Evolutionary conservation across 352 stramenopile genomes (phyloP), one percentile per base, ranked within the genome.

Genomic region (Phytophthora pinifolia): DNA sequence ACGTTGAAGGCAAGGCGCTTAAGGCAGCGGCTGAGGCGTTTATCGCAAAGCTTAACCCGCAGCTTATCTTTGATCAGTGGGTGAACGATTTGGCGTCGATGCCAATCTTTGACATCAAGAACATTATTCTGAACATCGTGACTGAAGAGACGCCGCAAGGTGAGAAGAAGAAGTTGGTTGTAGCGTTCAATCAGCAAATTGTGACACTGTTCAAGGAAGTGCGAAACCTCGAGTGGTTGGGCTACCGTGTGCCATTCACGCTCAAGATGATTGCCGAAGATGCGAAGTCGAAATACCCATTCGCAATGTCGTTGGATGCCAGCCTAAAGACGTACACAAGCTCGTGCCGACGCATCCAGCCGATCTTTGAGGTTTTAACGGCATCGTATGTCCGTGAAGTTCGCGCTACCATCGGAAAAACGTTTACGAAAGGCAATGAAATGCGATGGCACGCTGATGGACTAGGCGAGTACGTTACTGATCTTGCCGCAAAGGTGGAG

Each of bases 191-290:
- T 64, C 89, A 98, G 59, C 96, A 98, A 67, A 98, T 97, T 59
- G 94, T 99, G 30, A 93, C 93, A 30, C 71, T 99, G 29, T 98
- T 98, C 66, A 99, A 99, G 63, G 97, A 99, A 80, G 97, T 99
- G 37, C 88, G 96, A 33, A 98, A 99, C 66, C 71, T 99, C 29
- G 95, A 99, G 58, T 99, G 96, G 96, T 69, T 99, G 10, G 96
- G 96, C 14, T 99, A 99, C 56, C 84, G 86, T 17, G 96, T 99
- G 31, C 97, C 97, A 15, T 96, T 98, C 48, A 99, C 94, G 9
- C 59, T 96, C 43, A 92, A 97, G 49, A 92, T 98, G 68, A 97
- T 98, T 39, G 88, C 96, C 2, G 95, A 99, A 70, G 97, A 99
- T 74, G 95, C 97, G 12, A 96, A 98, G 62, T 82, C 88, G 8